phyloP scores from a whole-genome alignment of 345 rosid genomes.

The Fremontodendron californicum region DNA sequence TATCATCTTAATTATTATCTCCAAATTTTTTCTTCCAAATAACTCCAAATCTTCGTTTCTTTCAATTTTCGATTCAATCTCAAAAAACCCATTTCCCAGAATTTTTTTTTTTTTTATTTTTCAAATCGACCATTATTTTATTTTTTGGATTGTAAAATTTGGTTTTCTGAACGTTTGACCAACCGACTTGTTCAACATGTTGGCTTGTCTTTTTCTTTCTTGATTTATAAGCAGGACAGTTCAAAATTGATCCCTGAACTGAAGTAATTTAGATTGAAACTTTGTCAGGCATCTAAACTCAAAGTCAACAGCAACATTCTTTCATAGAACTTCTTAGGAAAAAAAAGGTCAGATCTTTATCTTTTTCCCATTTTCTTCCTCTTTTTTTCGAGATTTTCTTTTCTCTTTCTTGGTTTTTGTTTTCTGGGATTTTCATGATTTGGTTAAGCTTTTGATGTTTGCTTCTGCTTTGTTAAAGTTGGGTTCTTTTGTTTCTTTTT shows the following conservation, averaged over 20 bases:
- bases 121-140: not conserved
- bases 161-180: not conserved
- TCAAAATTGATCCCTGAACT: not conserved
- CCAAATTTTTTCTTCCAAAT: not conserved
- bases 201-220: slow-evolving; percentile 4
- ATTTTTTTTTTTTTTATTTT: not conserved
- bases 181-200: not conserved
- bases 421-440: slow-evolving; percentile 3
- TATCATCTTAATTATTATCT: not conserved
- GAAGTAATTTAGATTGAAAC: not conserved
- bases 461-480: not conserved
- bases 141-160: not conserved
- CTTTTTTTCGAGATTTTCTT: not conserved
- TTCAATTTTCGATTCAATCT: not conserved
- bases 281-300: not conserved
- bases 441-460: not conserved
- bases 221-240: slow-evolving; percentile 9
- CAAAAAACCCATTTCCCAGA: not conserved
- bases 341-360: not conserved
- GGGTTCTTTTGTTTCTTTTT: not conserved
- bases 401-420: not conserved
- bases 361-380: not conserved
- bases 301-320: not conserved
- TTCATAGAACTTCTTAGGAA: not conserved
- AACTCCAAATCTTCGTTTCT: not conserved